phyloP scores from a whole-genome alignment of 805 yeast genomes.

The Yueomyces sinensis region DNA sequence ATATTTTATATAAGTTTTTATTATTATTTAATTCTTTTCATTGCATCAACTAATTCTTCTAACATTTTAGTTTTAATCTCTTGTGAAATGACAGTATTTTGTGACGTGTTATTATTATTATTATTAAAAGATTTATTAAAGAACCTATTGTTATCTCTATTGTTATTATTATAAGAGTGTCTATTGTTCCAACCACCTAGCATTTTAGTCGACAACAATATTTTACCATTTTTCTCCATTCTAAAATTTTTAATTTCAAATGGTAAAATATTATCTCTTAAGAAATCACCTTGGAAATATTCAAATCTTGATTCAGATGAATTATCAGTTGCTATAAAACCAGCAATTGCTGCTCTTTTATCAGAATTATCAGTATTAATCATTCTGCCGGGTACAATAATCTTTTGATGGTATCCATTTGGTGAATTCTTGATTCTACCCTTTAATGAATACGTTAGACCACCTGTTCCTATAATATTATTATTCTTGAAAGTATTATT shows the following conservation, averaged over 20 bases:
- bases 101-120: not conserved
- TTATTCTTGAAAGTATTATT: conserved; percentile 3
- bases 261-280: conserved; percentile 33
- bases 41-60: not conserved
- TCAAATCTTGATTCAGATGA: conserved; percentile 24
- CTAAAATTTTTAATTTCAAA: conserved; percentile 28
- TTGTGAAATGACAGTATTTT: not conserved
- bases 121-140: too few species aligned
- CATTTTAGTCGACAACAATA: conserved; percentile 10
- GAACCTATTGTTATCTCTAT: too few species aligned
- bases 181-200: not conserved
- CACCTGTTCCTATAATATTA: conserved; percentile 55
- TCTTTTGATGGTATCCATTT: conserved; percentile 44
- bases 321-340: conserved; percentile 28
- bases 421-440: conserved; percentile 64
- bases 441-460: conserved; percentile 52
- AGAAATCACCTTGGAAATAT: conserved; percentile 27
- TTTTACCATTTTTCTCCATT: conserved; percentile 26
- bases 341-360: conserved; percentile 46
- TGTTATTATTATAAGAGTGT: too few species aligned
- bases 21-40: not conserved
- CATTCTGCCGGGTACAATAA: conserved; percentile 58
- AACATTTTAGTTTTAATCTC: not conserved
- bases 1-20: too few species aligned
- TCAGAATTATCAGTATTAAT: conserved; percentile 28